Evolutionary conservation across 73 alveolate genomes (phyloP), one percentile per base, ranked within the genome.

Genomic region (Durusdinium trenchii): DNA sequence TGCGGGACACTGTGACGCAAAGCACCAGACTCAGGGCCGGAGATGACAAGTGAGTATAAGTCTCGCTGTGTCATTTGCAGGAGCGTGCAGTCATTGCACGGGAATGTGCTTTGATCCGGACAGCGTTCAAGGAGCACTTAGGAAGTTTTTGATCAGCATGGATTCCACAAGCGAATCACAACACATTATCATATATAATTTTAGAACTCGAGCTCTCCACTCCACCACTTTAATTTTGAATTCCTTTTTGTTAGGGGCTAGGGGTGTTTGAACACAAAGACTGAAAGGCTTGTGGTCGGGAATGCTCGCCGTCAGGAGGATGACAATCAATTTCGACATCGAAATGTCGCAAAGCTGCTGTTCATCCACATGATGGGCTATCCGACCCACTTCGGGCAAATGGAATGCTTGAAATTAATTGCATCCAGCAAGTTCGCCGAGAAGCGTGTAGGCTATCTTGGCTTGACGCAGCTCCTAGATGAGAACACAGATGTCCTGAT

Each of bases 371-470:
- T 99, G 96, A 79, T 99, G 99, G 99, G 99, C 51, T 99, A 99
- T 99, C 99, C 99, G 46, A 84, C 94, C 69, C 94, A 84, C 52
- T 84, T 84, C 75, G 94, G 94, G 38, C 94, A 84, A 75, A 99
- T 99, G 99, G 99, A 99, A 73, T 99, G 99, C 92, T 98, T 99
- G 94, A 99, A 99, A 94, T 99, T 99, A 32, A 99, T 99, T 60
- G 99, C 99, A 32, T 99, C 99, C 81, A 96, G 99, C 95, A 99
- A 99, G 86, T 99, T 99, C 99, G 99, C 99, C 23, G 99, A 99
- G 99, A 99, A 99, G 99, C 99, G 99, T 57, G 99, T 99, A 40
- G 99, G 99, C 57, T 99, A 99, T 99, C 98, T 99, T 82, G 99
- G 99, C 87, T 99, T 99, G 71, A 99, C 99, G 45, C 99, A 99